Evolutionary conservation across 345 rosid genomes (phyloP), one percentile per base, ranked within the genome.

Genomic region (Odontarrhena argentea): DNA sequence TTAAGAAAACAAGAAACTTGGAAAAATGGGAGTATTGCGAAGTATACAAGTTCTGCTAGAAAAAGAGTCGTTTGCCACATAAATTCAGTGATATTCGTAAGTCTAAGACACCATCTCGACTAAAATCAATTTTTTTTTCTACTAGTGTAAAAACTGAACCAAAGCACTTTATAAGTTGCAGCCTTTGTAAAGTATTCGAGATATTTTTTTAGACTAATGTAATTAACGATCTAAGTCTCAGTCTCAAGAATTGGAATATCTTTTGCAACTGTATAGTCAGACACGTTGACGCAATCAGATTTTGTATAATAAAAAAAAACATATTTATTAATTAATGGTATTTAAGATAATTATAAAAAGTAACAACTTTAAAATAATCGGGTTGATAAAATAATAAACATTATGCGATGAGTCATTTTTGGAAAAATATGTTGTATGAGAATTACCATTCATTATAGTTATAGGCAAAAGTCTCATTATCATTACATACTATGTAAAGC

Each of bases 111-210:
- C 22, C 22, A 18, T 18, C 22, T 18, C 22, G 22, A 18, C 22
- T 18, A 18, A 18, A 18, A 18, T 18, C 22, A 1, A 18, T 18
- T 18, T 18, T 18, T 18, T 18, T 18, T 18, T 18, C 22, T 18
- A 18, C 22, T 18, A 18, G 22, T 18, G 22, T 18, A 18, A 18
- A 18, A 18, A 18, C 22, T 18, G 22, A 18, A 18, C 22, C 22
- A n/a, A 59, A 73, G 36, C 67, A 55, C 77, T 74, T 74, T 67
- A 61, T 64, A 61, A 74, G 67, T 61, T 74, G 73, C 77, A 68
- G 77, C 69, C 65, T 74, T 74, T 61, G 58, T 54, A 60, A 47
- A 13, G 48, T 45, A 74, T 53, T 61, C 59, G 65, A 55, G 58
- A 50, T 67, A 59, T 45, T 68, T n/a, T 24, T 32, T 30, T 14